These are phyloP conservation scores for Bacterosira constricta DNA, from an alignment of 108 stramenopile genomes.

Conservation along the genomic window DNA sequence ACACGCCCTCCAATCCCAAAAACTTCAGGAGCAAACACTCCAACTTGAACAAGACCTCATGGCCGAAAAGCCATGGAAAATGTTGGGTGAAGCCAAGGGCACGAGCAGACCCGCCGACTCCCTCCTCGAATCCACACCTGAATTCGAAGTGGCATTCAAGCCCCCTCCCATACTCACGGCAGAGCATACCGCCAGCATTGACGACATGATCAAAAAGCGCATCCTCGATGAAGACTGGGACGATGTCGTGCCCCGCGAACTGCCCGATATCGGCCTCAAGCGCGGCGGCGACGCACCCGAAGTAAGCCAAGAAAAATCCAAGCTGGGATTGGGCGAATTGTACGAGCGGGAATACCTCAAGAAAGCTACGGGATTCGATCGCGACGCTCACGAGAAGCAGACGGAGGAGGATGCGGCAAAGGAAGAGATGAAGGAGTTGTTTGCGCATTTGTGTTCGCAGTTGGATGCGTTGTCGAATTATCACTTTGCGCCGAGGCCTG, in stretches of 20 bases:
- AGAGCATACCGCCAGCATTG: conserved; percentile 84
- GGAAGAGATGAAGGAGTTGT: conserved; percentile 39
- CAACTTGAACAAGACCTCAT: conserved; percentile 91
- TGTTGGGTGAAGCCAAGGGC: conserved; percentile 89
- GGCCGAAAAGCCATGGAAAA: conserved; percentile 96
- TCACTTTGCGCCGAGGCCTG: conserved; percentile 95
- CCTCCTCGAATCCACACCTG: conserved; percentile 92
- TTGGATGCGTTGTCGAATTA: conserved; percentile 97
- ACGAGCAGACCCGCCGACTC: conserved; percentile 87
- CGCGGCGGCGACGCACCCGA: conserved; percentile 84
- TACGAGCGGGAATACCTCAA: conserved; percentile 96
- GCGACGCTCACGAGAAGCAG: conserved; percentile 75
- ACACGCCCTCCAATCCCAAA: conserved; percentile 53
- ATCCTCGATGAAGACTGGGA: conserved; percentile 96
- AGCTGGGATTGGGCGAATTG: conserved; percentile 93
- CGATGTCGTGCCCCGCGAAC: conserved; percentile 92
- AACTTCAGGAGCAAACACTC: conserved; percentile 82
- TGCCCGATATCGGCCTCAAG: conserved; percentile 82
- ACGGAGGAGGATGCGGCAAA: conserved; percentile 67
- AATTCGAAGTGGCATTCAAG: conserved; percentile 93
- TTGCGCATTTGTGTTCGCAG: conserved; percentile 65
- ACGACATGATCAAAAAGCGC: conserved; percentile 91
- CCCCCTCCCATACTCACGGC: conserved; percentile 88
- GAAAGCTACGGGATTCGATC: conserved; percentile 85
- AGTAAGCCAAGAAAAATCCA: conserved; percentile 97